Conservation (phyloP, 108 stramenopile genomes). For the Nitzschia inconspicua region DNA sequence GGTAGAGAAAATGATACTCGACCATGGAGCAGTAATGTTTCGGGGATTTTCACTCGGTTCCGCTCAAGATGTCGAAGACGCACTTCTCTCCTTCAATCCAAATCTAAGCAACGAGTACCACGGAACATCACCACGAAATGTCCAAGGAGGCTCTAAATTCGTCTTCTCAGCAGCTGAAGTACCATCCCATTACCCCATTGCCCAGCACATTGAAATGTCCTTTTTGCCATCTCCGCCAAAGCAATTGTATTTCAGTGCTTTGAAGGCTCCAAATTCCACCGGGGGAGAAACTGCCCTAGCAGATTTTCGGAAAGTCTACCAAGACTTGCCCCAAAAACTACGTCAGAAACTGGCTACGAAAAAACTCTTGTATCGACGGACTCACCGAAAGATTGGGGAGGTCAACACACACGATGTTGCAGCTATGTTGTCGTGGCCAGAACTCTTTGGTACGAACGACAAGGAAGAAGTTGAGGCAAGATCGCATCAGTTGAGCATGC, state of each 20-base stretch:
- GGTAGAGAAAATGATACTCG: conserved; percentile 32
- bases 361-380: conserved; percentile 42
- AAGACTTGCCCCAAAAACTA: conserved; percentile 21
- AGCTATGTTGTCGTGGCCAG: conserved; percentile 27
- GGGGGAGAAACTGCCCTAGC: conserved; percentile 37
- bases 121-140: conserved; percentile 42
- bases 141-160: conserved; percentile 20
- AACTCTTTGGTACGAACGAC: conserved; percentile 39
- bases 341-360: conserved; percentile 28
- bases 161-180: conserved; percentile 44
- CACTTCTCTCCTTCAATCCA: conserved; percentile 22
- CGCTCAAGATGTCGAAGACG: conserved; percentile 24
- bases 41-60: conserved; percentile 35
- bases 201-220: conserved; percentile 41
- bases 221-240: conserved; percentile 29
- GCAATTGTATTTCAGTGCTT: conserved; percentile 24
- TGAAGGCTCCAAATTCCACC: conserved; percentile 19
- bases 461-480: conserved; percentile 21
- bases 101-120: conserved; percentile 34
- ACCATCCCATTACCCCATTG: conserved; percentile 35
- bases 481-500: conserved; percentile 13
- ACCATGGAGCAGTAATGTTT: conserved; percentile 46
- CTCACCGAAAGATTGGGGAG: conserved; percentile 13
- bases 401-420: conserved; percentile 24
- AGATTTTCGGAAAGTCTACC: conserved; percentile 38